Evolutionary conservation across 306 rosid species (phyloP), one percentile per base, ranked within the genome.

Genomic region (Castanea sativa): DNA sequence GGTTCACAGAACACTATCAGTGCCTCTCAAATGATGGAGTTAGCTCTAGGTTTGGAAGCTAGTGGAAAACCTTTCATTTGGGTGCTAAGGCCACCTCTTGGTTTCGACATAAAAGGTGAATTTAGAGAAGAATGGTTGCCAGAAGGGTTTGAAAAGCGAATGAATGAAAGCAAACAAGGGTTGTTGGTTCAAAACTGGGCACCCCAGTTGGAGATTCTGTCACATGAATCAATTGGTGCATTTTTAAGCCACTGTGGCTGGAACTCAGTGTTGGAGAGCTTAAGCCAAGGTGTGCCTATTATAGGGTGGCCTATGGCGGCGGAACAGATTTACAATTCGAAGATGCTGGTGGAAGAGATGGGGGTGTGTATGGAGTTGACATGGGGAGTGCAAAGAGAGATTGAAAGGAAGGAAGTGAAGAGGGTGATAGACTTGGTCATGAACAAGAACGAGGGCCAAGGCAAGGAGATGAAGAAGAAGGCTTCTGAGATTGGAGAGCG

Each of bases 191-290:
- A 83, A 9, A 86, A 86, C 10, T 94, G 98, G 97, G 97, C 93
- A 2, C 96, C 96, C 5, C 96, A 92, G 29, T 56, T 89, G 86
- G 96, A 88, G 74, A 92, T 94, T 55, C 57, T 94, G 3, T 75
- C 91, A 2, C 96, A 94, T 67, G 64, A 43, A 23, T 78, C 93
- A 5, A 81, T 83, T 0, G 90, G 94, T 1, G 94, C 83, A 1
- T 92, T 94, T 78, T 57, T 94, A n/a, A 89, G 97, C 70, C 97
- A 94, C n/a, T 94, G 98, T 63, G 96, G 97, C 13, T 92, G 97
- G 97, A 94, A 92, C 58, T 94, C 98, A 3, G 84, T 90, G 76
- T 55, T 89, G 87, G 98, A 92, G 81, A 91, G 97, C 53, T 85
- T 94, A 8, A 77, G 92, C 74, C 25, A 82, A 4, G 98, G 97